Percentiles rank a stretch among this genome's conserved stretches.
These are phyloP conservation scores for Strigomonas culicis DNA, from an alignment of 208 protist species.

Conservation along the genomic window DNA sequence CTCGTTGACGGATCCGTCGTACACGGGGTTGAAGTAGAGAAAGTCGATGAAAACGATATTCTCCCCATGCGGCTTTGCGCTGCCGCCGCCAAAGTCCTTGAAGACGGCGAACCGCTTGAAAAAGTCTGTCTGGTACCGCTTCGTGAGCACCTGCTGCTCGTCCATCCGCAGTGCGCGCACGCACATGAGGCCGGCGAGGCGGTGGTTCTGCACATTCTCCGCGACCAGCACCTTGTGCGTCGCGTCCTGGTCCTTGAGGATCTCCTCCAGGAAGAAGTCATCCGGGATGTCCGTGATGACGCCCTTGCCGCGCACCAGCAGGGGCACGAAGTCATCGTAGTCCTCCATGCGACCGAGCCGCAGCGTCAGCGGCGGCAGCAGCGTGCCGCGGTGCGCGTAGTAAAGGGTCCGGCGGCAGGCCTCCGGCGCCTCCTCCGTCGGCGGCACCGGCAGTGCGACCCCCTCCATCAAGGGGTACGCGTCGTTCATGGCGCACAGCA, in stretches of 20 bases:
- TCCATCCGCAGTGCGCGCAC: slow-evolving; percentile 38
- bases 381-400: slow-evolving; percentile 25
- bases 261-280: slow-evolving; percentile 86
- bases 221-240: slow-evolving; percentile 78
- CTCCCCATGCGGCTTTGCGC: neutral
- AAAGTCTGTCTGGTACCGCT: slow-evolving; percentile 72
- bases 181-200: slow-evolving; percentile 78
- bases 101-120: slow-evolving; percentile 52
- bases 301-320: slow-evolving; percentile 60
- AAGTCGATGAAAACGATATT: slow-evolving; percentile 56
- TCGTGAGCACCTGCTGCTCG: slow-evolving; percentile 61
- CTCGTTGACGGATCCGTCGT: slow-evolving; percentile 48
- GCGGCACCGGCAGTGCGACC: slow-evolving; percentile 6
- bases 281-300: slow-evolving; percentile 68
- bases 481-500: slow-evolving; percentile 36
- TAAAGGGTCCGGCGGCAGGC: slow-evolving; percentile 13
- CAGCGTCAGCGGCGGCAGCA: slow-evolving; percentile 52
- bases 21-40: slow-evolving; percentile 79
- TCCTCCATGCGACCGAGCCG: slow-evolving; percentile 85
- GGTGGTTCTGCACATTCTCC: slow-evolving; percentile 68
- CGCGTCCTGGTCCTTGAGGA: slow-evolving; percentile 78
- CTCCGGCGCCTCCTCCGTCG: neutral
- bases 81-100: neutral
- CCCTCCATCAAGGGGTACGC: slow-evolving; percentile 21
- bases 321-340: slow-evolving; percentile 85